Conservation (phyloP, 257 asterid genomes). For the Verbascum thapsus region DNA sequence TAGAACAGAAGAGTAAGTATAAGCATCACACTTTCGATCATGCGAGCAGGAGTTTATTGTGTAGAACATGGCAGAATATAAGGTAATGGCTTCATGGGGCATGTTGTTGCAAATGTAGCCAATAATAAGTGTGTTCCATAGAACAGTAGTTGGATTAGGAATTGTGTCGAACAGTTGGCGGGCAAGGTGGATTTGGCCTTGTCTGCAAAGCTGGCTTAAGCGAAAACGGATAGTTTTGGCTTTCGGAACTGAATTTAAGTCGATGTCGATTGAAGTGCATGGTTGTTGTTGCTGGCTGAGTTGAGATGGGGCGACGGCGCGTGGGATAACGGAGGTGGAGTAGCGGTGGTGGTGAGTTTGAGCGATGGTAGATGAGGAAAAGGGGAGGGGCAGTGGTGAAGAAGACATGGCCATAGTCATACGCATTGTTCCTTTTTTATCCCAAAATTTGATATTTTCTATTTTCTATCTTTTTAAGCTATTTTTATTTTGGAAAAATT, state of each 20-base stretch:
- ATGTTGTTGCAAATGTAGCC: slow-evolving; percentile 74
- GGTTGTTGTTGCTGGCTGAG: slow-evolving; percentile 31
- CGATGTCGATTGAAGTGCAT: slow-evolving; percentile 31
- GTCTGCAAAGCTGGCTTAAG: slow-evolving; percentile 66
- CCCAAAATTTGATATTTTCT: neutral
- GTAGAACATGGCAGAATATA: slow-evolving; percentile 58
- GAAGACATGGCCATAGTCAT: slow-evolving; percentile 49
- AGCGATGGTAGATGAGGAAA: slow-evolving; percentile 47
- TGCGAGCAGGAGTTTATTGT: slow-evolving; percentile 29
- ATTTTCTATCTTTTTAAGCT: neutral
- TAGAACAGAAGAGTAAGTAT: slow-evolving; percentile 79
- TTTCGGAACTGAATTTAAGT: slow-evolving; percentile 32
- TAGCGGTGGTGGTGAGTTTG: slow-evolving; percentile 44
- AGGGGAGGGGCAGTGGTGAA: slow-evolving; percentile 46
- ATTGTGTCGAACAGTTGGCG: slow-evolving; percentile 84
- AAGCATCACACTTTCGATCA: slow-evolving; percentile 54
- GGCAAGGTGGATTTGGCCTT: slow-evolving; percentile 63
- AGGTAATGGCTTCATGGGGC: slow-evolving; percentile 65
- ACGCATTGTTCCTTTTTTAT: slow-evolving; percentile 40
- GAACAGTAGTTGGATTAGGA: slow-evolving; percentile 82
- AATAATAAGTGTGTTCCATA: slow-evolving; percentile 85
- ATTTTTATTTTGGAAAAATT: neutral
- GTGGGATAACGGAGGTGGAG: slow-evolving; percentile 31
- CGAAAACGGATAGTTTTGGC: slow-evolving; percentile 80
- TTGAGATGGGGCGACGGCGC: slow-evolving; percentile 33